phyloP scores from a whole-genome alignment of 2,329 filamentous ascomycete genomes.

The Metarhizium sp. region DNA sequence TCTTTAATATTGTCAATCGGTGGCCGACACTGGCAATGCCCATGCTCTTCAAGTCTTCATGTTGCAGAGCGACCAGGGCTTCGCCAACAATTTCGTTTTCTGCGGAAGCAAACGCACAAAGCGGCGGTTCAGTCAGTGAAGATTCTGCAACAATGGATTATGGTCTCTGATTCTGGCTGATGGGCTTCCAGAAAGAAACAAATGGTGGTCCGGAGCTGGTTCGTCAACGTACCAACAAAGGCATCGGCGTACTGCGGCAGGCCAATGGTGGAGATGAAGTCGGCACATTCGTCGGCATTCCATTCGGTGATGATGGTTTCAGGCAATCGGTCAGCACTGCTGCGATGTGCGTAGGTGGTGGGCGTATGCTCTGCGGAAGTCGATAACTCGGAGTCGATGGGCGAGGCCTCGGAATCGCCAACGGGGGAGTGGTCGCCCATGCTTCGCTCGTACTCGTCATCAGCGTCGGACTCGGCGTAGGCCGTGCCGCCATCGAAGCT shows the following conservation, averaged over 20 bases:
- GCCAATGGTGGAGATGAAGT: slow-evolving; percentile 74
- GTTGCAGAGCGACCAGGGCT: slow-evolving; percentile 76
- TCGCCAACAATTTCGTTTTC: slow-evolving; percentile 94
- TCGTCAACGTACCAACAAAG: slow-evolving; percentile 62
- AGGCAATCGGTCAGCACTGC: slow-evolving; percentile 56
- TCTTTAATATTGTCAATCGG: slow-evolving; percentile 88
- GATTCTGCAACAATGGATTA: background rate
- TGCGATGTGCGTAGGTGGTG: slow-evolving; percentile 63
- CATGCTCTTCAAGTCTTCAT: slow-evolving; percentile 93
- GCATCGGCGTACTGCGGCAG: slow-evolving; percentile 73
- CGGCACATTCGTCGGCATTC: slow-evolving; percentile 80
- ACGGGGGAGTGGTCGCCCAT: slow-evolving; percentile 58
- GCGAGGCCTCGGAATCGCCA: slow-evolving; percentile 59
- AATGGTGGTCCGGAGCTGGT: background rate
- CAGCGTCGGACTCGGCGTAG: slow-evolving; percentile 72
- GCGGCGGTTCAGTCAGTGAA: slow-evolving; percentile 8
- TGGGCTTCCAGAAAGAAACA: background rate
- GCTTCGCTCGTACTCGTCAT: slow-evolving; percentile 75
- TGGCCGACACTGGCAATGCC: slow-evolving; percentile 89
- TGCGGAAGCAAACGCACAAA: slow-evolving; percentile 26
- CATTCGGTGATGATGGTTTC: slow-evolving; percentile 71
- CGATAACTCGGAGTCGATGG: slow-evolving; percentile 62
- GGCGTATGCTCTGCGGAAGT: slow-evolving; percentile 67
- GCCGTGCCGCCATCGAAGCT: slow-evolving; percentile 57
- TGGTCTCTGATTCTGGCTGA: background rate